Base-by-base conservation (phyloP, 169 alveolate species). In the Cryptosporidium ubiquitum region DNA sequence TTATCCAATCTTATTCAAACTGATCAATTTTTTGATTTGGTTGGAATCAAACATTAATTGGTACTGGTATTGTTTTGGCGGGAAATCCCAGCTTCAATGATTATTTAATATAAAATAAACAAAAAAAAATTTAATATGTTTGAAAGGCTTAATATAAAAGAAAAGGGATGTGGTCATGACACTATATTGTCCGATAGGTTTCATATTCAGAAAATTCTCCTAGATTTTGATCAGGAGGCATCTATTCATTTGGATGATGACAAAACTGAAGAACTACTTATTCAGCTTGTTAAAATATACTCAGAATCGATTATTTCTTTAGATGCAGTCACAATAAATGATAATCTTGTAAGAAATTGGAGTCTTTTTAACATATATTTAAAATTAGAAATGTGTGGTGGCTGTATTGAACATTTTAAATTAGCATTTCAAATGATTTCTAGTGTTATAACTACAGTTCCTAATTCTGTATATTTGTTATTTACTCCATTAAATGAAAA, bases 401-500 rank as follows among this genome's bases (percentile, higher is more conserved):
- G 74, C 5, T 79, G 89, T 33, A 58, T 79, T 79, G 69, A 64
- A 7, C 89, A 79, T 51, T 42, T 51, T 26, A 37, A 7, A 18
- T 42, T 79, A 16, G 44, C 68, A 42, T 79, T 79, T 42, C 60
- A 79, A 29, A 42, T 61, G 55, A 47, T 57, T 6, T 37, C 68
- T 31, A 49, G 40, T 23, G 4, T 79, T 31, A 39, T 79, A 42
- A 60, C n/a, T 39, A 64, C 74, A 39, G 33, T 23, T 26, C 89
- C 89, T 2, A 61, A 61, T 44, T 37, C 68, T 42, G 68, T 79
- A n/a, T 79, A 79, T 79, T 37, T 79, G 9, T 33, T 79, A 6
- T 79, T 60, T 23, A 61, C 42, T 61, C 74, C 89, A 23, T 20
- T 61, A 26, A 79, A 20, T 39, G 68, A 64, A 9, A 40, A 35